Evolutionary conservation across 805 yeast genomes (phyloP).

Genomic region (Kodamaea leandrae): DNA sequence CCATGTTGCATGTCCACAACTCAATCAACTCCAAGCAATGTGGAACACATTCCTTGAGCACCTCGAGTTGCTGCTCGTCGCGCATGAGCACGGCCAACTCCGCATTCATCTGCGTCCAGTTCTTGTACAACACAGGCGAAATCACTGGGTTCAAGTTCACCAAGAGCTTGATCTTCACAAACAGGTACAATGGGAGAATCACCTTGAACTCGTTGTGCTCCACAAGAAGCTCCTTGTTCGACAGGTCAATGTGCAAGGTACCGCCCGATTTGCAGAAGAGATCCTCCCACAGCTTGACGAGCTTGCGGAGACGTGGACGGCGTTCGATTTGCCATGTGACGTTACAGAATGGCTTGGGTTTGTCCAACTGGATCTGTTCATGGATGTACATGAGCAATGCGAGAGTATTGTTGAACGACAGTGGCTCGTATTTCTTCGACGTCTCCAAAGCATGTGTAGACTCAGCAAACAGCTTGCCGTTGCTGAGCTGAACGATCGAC

Average conservation of each 20-base stretch:
- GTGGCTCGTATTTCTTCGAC: conserved; percentile 17
- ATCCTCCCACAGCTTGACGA: conserved; percentile 68
- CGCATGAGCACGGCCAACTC: conserved; percentile 48
- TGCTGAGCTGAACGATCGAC: conserved; percentile 6
- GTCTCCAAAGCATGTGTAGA: conserved; percentile 21
- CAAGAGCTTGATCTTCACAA: conserved; percentile 66
- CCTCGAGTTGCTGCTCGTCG: conserved; percentile 61
- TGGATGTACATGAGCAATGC: conserved; percentile 63
- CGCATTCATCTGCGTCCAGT: conserved; percentile 65
- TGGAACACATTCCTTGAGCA: conserved; percentile 10
- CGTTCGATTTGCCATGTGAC: conserved; percentile 65
- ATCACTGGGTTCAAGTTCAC: conserved; percentile 61
- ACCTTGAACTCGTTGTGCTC: conserved; percentile 58
- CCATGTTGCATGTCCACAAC: conserved; percentile 71
- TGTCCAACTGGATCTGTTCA: conserved; percentile 53
- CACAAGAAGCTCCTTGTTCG: conserved; percentile 47
- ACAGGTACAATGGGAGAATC: conserved; percentile 61
- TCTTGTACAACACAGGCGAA: conserved; percentile 58
- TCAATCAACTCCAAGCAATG: conserved; percentile 54
- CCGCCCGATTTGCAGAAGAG: conserved; percentile 64
- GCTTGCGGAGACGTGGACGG: conserved; percentile 54
- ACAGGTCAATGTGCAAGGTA: conserved; percentile 50
- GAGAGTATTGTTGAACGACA: conserved; percentile 50
- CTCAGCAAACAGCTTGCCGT: conserved; percentile 7
- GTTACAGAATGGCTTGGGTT: conserved; percentile 40